A percentile compares a stretch with the other conserved stretches of the same genome.
Evolutionary conservation across 768 basidiomycete genomes (phyloP).

Genomic region (Russula sp.): DNA sequence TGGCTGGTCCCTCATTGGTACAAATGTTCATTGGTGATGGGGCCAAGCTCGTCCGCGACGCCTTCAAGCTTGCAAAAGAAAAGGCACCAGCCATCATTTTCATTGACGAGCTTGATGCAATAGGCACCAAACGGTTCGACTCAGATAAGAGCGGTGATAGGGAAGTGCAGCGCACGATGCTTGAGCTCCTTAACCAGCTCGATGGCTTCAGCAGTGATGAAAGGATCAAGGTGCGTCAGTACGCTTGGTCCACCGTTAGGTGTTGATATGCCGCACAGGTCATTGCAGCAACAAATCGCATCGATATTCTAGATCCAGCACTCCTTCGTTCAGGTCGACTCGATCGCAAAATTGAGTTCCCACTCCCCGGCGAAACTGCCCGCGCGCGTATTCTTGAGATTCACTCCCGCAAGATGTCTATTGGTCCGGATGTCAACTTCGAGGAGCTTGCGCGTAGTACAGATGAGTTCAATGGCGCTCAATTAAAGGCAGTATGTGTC

Average conservation of each 20-base stretch:
- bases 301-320: conserved; percentile 96
- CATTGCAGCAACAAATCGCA: conserved; percentile 97
- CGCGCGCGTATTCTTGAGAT: conserved; percentile 94
- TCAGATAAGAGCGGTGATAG: conserved; percentile 98
- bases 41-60: conserved; percentile 96
- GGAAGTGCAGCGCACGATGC: conserved; percentile 99
- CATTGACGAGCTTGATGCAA: conserved; percentile 98
- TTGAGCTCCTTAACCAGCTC: conserved; percentile 95
- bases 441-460: conserved; percentile 95
- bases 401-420: conserved; percentile 94
- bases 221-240: conserved; percentile 76
- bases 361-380: conserved; percentile 93
- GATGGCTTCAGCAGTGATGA: conserved; percentile 98
- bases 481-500: conserved; percentile 95
- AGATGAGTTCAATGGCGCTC: conserved; percentile 97
- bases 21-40: conserved; percentile 99
- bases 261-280: conserved; percentile 48
- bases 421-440: conserved; percentile 84
- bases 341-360: conserved; percentile 98
- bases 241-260: neutral
- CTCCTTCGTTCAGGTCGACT: conserved; percentile 96
- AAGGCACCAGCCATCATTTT: conserved; percentile 99
- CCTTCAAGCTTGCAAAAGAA: conserved; percentile 96
- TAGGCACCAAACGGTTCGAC: conserved; percentile 97
- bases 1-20: conserved; percentile 94